A percentile compares a stretch with the other conserved stretches of the same genome.
Conservation (phyloP, 495 filamentous ascomycete genomes). For the Penicillium desertorum region DNA sequence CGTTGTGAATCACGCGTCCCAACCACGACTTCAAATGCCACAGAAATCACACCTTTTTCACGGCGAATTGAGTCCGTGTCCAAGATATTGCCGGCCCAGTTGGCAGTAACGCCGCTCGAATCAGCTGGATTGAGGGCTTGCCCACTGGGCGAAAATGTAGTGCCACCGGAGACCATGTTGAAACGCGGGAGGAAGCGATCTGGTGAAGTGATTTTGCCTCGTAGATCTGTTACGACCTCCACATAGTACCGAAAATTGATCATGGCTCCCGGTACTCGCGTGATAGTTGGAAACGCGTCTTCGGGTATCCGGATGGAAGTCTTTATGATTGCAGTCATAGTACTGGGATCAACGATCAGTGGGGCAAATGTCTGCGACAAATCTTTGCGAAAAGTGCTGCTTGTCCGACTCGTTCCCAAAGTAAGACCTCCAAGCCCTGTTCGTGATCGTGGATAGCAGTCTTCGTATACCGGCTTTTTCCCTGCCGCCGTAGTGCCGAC, state of each 20-base stretch:
- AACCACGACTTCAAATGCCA: constrained; percentile 81
- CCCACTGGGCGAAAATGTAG: constrained; percentile 48
- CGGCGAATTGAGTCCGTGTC: constrained; percentile 84
- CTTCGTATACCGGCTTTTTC: constrained; percentile 71
- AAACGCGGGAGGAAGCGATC: constrained; percentile 62
- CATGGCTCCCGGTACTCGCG: constrained; percentile 81
- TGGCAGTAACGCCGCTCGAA: constrained; percentile 42
- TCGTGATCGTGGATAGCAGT: constrained; percentile 73
- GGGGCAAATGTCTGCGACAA: constrained; percentile 83
- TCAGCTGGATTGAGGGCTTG: constrained; percentile 48
- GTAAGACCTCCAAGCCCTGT: constrained; percentile 79
- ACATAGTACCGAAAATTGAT: constrained; percentile 93
- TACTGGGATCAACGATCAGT: constrained; percentile 77
- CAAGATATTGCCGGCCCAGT: constrained; percentile 75
- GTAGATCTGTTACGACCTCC: constrained; percentile 88
- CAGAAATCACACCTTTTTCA: constrained; percentile 83
- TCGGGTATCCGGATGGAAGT: constrained; percentile 83
- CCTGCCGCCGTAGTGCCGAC: constrained; percentile 59
- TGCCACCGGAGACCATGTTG: constrained; percentile 52
- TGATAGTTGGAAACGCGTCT: constrained; percentile 90
- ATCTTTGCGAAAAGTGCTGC: constrained; percentile 90
- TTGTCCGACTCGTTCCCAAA: constrained; percentile 74
- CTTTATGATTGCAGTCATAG: constrained; percentile 72
- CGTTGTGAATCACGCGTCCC: constrained; percentile 79
- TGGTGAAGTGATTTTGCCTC: constrained; percentile 74